Percentiles rank a stretch among this genome's conserved stretches.
phyloP scores from a whole-genome alignment of 2,329 filamentous ascomycete genomes.

The Pseudopyrenochaeta lycopersici region DNA sequence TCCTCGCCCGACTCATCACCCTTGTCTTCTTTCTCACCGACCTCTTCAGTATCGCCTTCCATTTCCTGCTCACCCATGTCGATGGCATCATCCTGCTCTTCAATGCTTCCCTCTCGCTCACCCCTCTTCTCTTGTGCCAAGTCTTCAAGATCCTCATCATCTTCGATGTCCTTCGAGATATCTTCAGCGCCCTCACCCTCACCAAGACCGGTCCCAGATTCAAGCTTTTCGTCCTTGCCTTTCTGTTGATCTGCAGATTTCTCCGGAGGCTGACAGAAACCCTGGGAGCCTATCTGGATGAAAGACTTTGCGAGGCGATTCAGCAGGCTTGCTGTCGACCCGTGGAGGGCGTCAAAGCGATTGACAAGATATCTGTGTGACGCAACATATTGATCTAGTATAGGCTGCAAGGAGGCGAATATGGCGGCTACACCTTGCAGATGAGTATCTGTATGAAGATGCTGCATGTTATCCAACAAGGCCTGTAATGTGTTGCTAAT shows the following conservation, averaged over 20 bases:
- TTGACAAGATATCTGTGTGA: conserved; percentile 68
- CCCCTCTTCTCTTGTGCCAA: conserved; percentile 82
- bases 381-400: conserved; percentile 75
- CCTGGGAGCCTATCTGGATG: conserved; percentile 79
- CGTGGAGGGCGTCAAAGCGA: conserved; percentile 71
- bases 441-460: conserved; percentile 49
- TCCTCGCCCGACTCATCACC: conserved; percentile 61
- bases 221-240: conserved; percentile 78
- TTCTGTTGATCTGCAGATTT: conserved; percentile 72
- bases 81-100: conserved; percentile 85
- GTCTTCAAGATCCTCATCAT: conserved; percentile 92
- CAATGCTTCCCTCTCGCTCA: conserved; percentile 70
- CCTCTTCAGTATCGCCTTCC: conserved; percentile 81
- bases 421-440: conserved; percentile 64
- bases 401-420: conserved; percentile 70
- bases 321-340: conserved; percentile 75
- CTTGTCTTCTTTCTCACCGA: conserved; percentile 62
- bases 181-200: conserved; percentile 96
- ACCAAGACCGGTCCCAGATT: conserved; percentile 90
- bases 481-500: conserved; percentile 59
- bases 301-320: conserved; percentile 81
- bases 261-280: conserved; percentile 91
- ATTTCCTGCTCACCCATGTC: conserved; percentile 93
- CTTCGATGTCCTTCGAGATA: conserved; percentile 95
- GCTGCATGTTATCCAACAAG: conserved; percentile 57